Conservation (phyloP, 768 basidiomycete genomes). For the Dioszegia crocea region DNA sequence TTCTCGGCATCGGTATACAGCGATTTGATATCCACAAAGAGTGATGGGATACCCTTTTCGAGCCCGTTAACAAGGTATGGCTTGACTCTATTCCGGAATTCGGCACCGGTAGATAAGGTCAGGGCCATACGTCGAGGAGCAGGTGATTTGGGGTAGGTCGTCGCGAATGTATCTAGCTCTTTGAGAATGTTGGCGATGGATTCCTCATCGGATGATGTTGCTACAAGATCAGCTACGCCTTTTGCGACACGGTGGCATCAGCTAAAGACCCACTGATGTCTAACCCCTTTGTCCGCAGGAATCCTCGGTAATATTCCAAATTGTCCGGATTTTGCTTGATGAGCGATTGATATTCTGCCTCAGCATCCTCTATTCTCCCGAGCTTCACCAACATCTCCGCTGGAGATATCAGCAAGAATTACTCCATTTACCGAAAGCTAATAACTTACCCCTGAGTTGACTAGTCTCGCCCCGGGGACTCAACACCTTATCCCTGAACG, state of each 20-base stretch:
- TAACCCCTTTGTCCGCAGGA: slow-evolving; percentile 63
- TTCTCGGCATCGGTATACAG: slow-evolving; percentile 69
- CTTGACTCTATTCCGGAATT: slow-evolving; percentile 63
- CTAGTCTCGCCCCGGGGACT: slow-evolving; percentile 42
- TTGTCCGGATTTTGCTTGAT: slow-evolving; percentile 82
- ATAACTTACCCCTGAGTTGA: slow-evolving; percentile 42
- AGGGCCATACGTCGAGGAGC: slow-evolving; percentile 73
- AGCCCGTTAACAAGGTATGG: slow-evolving; percentile 69
- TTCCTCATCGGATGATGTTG: slow-evolving; percentile 53
- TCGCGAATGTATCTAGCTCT: slow-evolving; percentile 60
- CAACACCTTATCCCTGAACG: slow-evolving; percentile 30
- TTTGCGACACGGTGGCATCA: not conserved
- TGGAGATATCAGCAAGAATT: slow-evolving; percentile 45
- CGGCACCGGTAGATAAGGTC: slow-evolving; percentile 63
- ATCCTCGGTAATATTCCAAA: slow-evolving; percentile 72
- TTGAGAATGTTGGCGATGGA: slow-evolving; percentile 57
- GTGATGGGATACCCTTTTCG: slow-evolving; percentile 80
- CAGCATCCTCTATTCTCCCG: slow-evolving; percentile 63
- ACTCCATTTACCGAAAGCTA: not conserved
- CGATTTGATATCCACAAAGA: slow-evolving; percentile 86
- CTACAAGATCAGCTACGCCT: not conserved
- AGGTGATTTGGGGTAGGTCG: slow-evolving; percentile 63
- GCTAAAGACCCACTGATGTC: slow-evolving; percentile 58
- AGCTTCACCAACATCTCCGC: slow-evolving; percentile 74
- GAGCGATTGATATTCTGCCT: slow-evolving; percentile 72